These are phyloP conservation scores for Amaranthus tricolor DNA, from an alignment of 179 eudicot species.

Conservation along the genomic window DNA sequence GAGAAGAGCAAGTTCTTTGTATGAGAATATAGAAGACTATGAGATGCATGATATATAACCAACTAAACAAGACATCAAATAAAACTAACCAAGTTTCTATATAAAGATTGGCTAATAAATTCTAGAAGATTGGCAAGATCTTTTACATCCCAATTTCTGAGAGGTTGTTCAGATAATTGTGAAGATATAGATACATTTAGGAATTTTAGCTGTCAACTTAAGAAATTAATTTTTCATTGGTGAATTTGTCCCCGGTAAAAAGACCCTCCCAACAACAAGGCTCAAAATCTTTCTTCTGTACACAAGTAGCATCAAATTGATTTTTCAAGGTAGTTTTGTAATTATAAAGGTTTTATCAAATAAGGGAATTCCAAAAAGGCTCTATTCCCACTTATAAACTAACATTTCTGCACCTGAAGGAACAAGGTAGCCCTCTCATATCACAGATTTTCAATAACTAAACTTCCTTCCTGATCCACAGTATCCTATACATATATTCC, in stretches of 20 bases:
- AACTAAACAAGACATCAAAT: not conserved
- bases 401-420: not conserved
- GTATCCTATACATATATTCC: not conserved
- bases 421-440: not conserved
- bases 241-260: not conserved
- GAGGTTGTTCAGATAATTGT: not conserved
- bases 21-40: constrained; percentile 11
- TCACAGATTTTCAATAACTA: not conserved
- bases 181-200: not conserved
- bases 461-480: not conserved
- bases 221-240: not conserved
- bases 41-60: not conserved
- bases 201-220: not conserved
- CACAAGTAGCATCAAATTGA: not conserved
- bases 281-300: not conserved
- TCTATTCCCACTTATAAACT: not conserved
- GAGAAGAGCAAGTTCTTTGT: constrained; percentile 20
- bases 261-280: too few species aligned
- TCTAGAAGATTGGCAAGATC: not conserved
- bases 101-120: not conserved
- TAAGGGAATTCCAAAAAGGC: too few species aligned
- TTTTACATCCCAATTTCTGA: not conserved
- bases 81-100: not conserved
- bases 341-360: not conserved
- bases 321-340: not conserved